phyloP scores from a whole-genome alignment of 106 monocot species.

The Dendrobium nobile region DNA sequence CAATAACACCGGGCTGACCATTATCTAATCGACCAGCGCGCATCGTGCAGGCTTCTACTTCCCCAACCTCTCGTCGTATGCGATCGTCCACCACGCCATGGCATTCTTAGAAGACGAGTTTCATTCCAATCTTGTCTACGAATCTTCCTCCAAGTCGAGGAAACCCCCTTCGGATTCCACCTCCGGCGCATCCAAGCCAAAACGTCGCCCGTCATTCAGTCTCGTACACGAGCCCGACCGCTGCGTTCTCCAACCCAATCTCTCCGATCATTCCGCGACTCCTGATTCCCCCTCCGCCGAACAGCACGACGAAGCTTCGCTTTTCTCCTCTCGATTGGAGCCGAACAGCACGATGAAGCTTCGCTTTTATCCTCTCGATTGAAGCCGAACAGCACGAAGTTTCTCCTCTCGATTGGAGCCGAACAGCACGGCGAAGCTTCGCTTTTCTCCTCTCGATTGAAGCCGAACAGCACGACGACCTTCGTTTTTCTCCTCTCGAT shows the following conservation, averaged over 20 bases:
- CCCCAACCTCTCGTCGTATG: neutral
- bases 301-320: too few species aligned
- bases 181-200: slow-evolving; percentile 3
- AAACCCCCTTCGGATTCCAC: neutral
- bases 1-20: neutral
- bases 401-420: too few species aligned
- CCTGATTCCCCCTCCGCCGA: neutral
- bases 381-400: too few species aligned
- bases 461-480: too few species aligned
- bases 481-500: too few species aligned
- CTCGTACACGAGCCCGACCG: neutral
- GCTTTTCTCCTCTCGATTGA: too few species aligned
- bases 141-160: neutral
- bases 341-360: too few species aligned
- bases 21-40: neutral
- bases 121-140: slow-evolving; percentile 32
- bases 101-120: slow-evolving; percentile 61
- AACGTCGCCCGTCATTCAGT: slow-evolving; percentile 15
- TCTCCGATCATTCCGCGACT: neutral
- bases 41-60: slow-evolving; percentile 2
- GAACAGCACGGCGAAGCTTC: too few species aligned
- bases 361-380: too few species aligned
- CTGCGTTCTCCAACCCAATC: neutral
- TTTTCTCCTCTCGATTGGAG: too few species aligned
- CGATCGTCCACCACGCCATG: slow-evolving; percentile 43